Conservation (phyloP, 176 grass and related monocot species). For the sorghum (Sorghum bicolor) region DNA sequence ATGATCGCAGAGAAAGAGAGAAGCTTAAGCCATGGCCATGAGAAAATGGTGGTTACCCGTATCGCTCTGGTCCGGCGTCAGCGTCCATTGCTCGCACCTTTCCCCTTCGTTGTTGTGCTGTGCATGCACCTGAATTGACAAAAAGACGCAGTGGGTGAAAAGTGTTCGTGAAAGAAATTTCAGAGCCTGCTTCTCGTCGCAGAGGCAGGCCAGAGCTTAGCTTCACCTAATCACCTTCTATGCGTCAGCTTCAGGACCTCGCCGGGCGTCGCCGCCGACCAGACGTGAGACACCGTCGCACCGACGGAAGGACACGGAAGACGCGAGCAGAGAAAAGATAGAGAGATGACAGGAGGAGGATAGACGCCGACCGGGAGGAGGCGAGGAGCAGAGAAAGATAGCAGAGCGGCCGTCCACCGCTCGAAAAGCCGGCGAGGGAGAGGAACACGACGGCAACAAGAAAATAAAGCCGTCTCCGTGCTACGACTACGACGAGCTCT, state of each 20-base stretch:
- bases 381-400: neutral
- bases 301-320: neutral
- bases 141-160: too few relatives aligned
- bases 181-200: neutral
- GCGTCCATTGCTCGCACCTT: conserved; percentile 10
- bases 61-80: neutral
- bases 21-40: neutral
- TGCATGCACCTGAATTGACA: neutral
- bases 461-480: neutral
- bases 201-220: neutral
- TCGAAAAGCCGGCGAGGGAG: neutral
- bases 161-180: neutral
- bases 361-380: neutral
- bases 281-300: neutral
- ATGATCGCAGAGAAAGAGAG: neutral
- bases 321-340: neutral
- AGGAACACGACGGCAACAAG: neutral
- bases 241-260: neutral
- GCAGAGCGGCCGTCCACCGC: neutral
- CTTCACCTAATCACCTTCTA: neutral
- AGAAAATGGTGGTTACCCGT: conserved; percentile 31
- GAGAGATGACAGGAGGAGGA: neutral
- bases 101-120: too few relatives aligned
- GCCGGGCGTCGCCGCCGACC: neutral
- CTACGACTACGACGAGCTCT: neutral